These are phyloP conservation scores for Anastatica hierochuntica DNA, from an alignment of 345 rosid species.

Conservation along the genomic window DNA sequence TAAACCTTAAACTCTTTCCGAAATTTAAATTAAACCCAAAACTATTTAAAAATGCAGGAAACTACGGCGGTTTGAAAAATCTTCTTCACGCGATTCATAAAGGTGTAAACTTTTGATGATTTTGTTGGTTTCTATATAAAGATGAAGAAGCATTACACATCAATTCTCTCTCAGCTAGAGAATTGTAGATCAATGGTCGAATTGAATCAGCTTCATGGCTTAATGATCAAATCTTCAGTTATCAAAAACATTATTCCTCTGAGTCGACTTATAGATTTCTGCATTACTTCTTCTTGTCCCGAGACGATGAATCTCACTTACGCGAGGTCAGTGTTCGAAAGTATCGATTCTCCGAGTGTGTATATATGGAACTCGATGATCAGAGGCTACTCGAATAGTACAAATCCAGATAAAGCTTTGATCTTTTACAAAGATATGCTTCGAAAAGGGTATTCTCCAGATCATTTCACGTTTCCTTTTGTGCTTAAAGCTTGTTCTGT, in stretches of 20 bases:
- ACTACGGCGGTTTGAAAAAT: too few species aligned
- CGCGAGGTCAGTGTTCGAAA: conserved; percentile 20
- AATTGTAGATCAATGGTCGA: conserved; percentile 23
- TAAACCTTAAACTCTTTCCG: neutral
- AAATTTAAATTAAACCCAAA: too few species aligned
- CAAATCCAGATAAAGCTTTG: conserved; percentile 14
- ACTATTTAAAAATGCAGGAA: neutral
- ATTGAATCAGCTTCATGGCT: conserved; percentile 26
- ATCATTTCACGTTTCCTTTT: conserved; percentile 26
- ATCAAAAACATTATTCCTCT: conserved; percentile 26
- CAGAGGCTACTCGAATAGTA: conserved; percentile 28
- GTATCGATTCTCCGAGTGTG: conserved; percentile 20
- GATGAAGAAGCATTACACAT: conserved; percentile 23
- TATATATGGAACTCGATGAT: conserved; percentile 38
- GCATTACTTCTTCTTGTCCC: conserved; percentile 9
- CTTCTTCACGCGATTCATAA: too few species aligned
- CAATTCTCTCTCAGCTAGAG: conserved; percentile 21
- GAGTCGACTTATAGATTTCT: conserved; percentile 24
- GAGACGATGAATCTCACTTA: conserved; percentile 17
- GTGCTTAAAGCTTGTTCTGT: conserved; percentile 29
- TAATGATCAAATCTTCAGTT: conserved; percentile 27
- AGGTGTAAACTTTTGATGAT: conserved; percentile 3
- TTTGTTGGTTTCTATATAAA: too few species aligned
- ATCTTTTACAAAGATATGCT: conserved; percentile 23
- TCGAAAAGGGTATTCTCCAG: conserved; percentile 20